Evolutionary conservation across 257 asterid genomes (phyloP), one percentile per base, ranked within the genome.

Genomic region (Nicotiana paniculata): DNA sequence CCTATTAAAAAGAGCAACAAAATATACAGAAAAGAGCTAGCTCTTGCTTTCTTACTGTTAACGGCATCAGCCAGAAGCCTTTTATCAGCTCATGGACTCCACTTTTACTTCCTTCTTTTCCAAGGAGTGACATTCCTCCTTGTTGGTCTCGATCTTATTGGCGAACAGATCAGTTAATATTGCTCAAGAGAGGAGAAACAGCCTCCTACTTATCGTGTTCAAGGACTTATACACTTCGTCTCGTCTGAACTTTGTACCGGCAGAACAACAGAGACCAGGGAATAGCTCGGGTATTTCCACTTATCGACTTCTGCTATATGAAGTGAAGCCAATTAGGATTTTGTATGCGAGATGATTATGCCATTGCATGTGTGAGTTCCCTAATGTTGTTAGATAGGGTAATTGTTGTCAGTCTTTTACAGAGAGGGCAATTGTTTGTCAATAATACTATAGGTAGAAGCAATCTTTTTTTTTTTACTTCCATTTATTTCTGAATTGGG

Each of bases 21-120:
- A 86, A 91, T 92, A 77, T 92, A 92, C 85, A 82, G 92, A 70
- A 92, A 92, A 80, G 97, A 92, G 81, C 89, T 92, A 13, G 93
- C 91, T 30, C 93, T 92, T 82, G 95, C 93, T 77, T 90, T 92
- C 75, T 86, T 92, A 3, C 83, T 92, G 83, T 85, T 92, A 12
- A 92, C 93, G 0, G 97, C 97, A 66, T 87, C 97, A 4, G 83
- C 86, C 0, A 89, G 97, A 82, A 92, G 97, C 87, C 91, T 92
- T 39, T 84, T 92, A 82, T 89, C 97, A 0, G 93, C 97, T 64
- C 97, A 92, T 64, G 97, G 97, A 46, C 91, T 92, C 17, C 97
- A 92, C 55, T 92, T 92, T 67, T 92, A 91, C 90, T 92, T 90
- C 83, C 91, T 92, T n/a, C 97, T 92, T 30, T 92, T 92, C 81